Evolutionary conservation across 2,329 filamentous ascomycete genomes (phyloP).

Genomic region (Fusarium anthophilum): DNA sequence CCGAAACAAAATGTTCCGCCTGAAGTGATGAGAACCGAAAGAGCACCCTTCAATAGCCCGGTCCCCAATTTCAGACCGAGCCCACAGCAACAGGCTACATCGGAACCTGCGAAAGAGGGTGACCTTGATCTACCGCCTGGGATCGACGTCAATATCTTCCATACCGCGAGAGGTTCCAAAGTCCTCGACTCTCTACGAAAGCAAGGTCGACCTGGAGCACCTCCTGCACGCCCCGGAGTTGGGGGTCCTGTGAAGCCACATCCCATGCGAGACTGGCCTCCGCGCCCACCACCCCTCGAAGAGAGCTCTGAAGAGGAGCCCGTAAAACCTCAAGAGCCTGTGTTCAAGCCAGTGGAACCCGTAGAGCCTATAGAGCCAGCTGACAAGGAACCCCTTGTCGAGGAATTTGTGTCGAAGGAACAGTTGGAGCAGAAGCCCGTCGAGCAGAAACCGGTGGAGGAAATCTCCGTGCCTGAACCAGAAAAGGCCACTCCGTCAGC

Average conservation of each 20-base stretch:
- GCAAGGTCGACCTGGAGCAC: slow-evolving; percentile 23
- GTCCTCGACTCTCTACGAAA: slow-evolving; percentile 53
- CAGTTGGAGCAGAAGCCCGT: neutral
- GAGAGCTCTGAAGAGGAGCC: neutral
- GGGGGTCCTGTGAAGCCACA: slow-evolving; percentile 48
- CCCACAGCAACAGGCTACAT: slow-evolving; percentile 2
- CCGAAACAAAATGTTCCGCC: slow-evolving; percentile 5
- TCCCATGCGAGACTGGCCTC: slow-evolving; percentile 50
- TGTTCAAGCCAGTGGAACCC: neutral
- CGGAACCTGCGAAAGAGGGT: slow-evolving; percentile 27
- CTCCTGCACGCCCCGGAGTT: slow-evolving; percentile 8
- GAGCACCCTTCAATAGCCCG: slow-evolving; percentile 9
- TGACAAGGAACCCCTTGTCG: neutral
- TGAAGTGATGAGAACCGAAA: slow-evolving; percentile 1
- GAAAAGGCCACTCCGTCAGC: neutral
- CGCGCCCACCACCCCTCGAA: slow-evolving; percentile 33
- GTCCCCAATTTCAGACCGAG: slow-evolving; percentile 15
- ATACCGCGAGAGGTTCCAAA: slow-evolving; percentile 56
- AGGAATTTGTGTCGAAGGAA: neutral
- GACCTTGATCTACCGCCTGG: slow-evolving; percentile 51
- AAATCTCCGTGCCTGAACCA: neutral
- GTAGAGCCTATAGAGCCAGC: neutral
- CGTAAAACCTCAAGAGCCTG: slow-evolving; percentile 2
- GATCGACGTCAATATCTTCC: slow-evolving; percentile 60
- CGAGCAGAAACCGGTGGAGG: neutral